Conservation (phyloP, 2,329 filamentous ascomycete genomes). For the Sporothrix luriei region DNA sequence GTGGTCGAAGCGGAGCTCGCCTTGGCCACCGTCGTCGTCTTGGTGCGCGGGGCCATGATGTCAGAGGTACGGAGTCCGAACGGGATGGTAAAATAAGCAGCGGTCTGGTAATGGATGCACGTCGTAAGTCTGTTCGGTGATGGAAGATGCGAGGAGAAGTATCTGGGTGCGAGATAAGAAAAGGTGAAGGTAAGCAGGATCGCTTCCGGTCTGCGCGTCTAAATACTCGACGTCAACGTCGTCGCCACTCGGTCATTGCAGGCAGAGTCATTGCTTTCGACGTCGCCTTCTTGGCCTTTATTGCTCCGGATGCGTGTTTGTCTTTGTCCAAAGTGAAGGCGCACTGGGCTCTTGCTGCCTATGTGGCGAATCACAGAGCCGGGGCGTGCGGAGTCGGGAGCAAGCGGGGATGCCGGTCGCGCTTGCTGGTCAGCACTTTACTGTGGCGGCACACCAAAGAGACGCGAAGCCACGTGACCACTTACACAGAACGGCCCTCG, state of each 20-base stretch:
- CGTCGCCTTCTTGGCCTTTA: background rate
- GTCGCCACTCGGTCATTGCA: background rate
- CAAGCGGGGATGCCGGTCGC: slow-evolving; percentile 1
- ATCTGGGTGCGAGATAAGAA: background rate
- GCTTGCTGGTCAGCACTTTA: background rate
- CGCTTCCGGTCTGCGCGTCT: background rate
- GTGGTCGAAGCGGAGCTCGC: background rate
- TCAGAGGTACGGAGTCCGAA: too few relatives aligned
- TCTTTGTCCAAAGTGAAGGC: background rate
- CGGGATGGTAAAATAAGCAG: background rate
- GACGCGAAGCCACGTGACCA: slow-evolving; percentile 8
- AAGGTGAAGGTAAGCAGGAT: too few relatives aligned
- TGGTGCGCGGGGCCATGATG: background rate
- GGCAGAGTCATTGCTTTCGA: slow-evolving; percentile 17
- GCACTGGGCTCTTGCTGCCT: slow-evolving; percentile 13
- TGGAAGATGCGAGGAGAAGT: background rate
- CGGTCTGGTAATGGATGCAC: background rate
- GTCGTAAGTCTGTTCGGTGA: background rate
- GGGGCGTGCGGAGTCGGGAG: background rate
- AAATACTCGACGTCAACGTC: slow-evolving; percentile 1
- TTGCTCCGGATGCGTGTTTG: slow-evolving; percentile 10
- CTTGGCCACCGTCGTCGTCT: background rate
- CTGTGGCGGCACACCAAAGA: background rate
- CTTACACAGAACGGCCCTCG: background rate
- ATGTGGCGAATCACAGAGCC: slow-evolving; percentile 29